These are phyloP conservation scores for Fraxinus americana DNA, from an alignment of 257 asterid genomes.

Conservation along the genomic window DNA sequence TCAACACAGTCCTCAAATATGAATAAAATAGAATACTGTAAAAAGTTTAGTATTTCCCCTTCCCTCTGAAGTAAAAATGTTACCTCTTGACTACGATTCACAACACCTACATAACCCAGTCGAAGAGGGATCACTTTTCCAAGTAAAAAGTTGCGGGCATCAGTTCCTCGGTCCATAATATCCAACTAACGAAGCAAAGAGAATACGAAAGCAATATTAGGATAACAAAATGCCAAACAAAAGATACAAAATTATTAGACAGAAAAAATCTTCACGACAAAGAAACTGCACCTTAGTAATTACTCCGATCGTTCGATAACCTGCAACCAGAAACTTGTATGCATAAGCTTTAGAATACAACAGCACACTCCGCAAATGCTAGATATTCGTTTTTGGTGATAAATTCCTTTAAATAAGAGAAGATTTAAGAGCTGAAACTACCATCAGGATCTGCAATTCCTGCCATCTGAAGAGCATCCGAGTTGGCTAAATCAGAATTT, in stretches of 20 bases:
- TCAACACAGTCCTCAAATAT: constrained; percentile 7
- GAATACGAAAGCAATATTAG: constrained; percentile 3
- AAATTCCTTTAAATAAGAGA: constrained; percentile 1
- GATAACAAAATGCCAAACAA: constrained; percentile 6
- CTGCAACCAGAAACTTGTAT: constrained; percentile 49
- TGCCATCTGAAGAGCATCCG: constrained; percentile 99
- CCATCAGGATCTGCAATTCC: constrained; percentile 97
- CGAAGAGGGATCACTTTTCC: constrained; percentile 96
- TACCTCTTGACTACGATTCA: constrained; percentile 99
- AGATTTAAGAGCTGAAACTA: constrained; percentile 27
- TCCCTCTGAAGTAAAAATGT: constrained; percentile 15
- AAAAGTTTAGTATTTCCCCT: background rate
- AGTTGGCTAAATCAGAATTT: constrained; percentile 91
- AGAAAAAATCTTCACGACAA: constrained; percentile 7
- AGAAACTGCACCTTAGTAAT: constrained; percentile 69
- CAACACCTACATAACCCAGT: constrained; percentile 96
- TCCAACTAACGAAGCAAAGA: constrained; percentile 71
- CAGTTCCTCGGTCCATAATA: constrained; percentile 98
- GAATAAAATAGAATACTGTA: background rate
- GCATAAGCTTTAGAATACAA: constrained; percentile 29
- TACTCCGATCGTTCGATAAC: constrained; percentile 91
- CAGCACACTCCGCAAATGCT: background rate
- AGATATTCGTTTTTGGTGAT: background rate
- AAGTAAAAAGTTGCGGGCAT: constrained; percentile 89
- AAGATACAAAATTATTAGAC: constrained; percentile 11